These are phyloP conservation scores for Oidiodendron maius DNA, from an alignment of 495 filamentous ascomycete species.

Conservation along the genomic window DNA sequence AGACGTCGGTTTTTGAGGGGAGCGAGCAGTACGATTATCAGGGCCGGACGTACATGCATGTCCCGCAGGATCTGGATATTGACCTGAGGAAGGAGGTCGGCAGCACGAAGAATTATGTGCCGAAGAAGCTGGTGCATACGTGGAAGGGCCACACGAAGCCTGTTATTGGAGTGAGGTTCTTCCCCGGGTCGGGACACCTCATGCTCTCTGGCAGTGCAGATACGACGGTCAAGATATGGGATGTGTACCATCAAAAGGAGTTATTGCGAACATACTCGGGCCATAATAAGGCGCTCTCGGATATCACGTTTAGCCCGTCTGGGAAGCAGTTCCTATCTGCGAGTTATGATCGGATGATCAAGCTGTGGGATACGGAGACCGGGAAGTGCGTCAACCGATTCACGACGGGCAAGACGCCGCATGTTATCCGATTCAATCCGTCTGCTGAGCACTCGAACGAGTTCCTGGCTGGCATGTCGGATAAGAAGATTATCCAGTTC, in stretches of 20 bases:
- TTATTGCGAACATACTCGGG: conserved; percentile 85
- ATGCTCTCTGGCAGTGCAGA: conserved; percentile 83
- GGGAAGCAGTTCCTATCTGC: conserved; percentile 90
- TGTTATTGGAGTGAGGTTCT: conserved; percentile 82
- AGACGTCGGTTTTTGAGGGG: conserved; percentile 87
- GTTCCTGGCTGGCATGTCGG: conserved; percentile 93
- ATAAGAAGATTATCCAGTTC: conserved; percentile 98
- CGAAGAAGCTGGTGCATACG: conserved; percentile 87
- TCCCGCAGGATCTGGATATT: conserved; percentile 92
- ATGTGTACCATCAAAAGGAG: conserved; percentile 84
- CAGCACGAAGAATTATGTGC: conserved; percentile 78
- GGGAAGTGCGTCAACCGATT: conserved; percentile 81
- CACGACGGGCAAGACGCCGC: conserved; percentile 87
- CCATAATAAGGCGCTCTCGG: conserved; percentile 84
- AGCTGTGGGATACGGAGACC: conserved; percentile 97
- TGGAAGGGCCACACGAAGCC: conserved; percentile 84
- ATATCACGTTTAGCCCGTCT: conserved; percentile 75
- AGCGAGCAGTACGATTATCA: conserved; percentile 80
- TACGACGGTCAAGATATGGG: conserved; percentile 88
- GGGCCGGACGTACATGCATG: conserved; percentile 89
- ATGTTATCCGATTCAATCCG: conserved; percentile 92
- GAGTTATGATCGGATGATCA: conserved; percentile 89
- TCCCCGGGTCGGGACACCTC: conserved; percentile 80
- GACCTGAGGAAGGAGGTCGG: conserved; percentile 77
- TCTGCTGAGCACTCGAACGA: conserved; percentile 68